Conservation (phyloP, 2,329 filamentous ascomycete species). For the Sphaerostilbella broomeana region DNA sequence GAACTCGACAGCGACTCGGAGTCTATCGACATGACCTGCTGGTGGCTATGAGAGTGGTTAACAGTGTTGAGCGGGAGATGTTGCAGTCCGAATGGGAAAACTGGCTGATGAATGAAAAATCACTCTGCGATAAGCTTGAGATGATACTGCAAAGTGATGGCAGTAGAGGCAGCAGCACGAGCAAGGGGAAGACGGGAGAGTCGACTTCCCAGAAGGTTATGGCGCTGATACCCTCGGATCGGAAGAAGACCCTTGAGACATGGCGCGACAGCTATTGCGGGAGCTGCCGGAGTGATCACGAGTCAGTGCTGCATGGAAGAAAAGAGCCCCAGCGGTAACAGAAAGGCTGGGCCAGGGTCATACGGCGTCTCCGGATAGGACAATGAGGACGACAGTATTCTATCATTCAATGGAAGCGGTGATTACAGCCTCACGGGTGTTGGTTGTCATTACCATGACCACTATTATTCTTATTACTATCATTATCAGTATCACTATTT, state of each 20-base stretch:
- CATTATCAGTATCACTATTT: too few relatives aligned
- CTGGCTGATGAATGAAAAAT: conserved; percentile 76
- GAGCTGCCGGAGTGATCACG: conserved; percentile 45
- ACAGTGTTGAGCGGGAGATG: conserved; percentile 81
- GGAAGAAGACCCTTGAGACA: conserved; percentile 32
- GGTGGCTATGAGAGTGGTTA: conserved; percentile 84
- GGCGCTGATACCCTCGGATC: conserved; percentile 24
- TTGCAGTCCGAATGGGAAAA: conserved; percentile 86
- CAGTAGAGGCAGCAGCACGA: conserved; percentile 14
- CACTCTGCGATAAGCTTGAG: conserved; percentile 61
- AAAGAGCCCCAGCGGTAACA: conserved; percentile 1
- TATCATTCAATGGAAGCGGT: too few relatives aligned
- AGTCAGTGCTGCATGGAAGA: conserved; percentile 26
- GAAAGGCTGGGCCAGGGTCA: not conserved
- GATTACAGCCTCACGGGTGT: too few relatives aligned
- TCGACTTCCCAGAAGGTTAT: conserved; percentile 26
- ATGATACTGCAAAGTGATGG: conserved; percentile 34
- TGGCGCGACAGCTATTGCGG: conserved; percentile 52
- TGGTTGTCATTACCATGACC: too few relatives aligned
- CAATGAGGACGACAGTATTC: too few relatives aligned
- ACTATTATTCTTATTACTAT: too few relatives aligned
- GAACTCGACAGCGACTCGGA: conserved; percentile 76
- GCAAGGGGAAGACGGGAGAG: conserved; percentile 19
- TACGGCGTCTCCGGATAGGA: not conserved
- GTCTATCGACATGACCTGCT: conserved; percentile 83